Evolutionary conservation across 208 protist species (phyloP), one percentile per base, ranked within the genome.

Genomic region (Leishmania tarentolae): DNA sequence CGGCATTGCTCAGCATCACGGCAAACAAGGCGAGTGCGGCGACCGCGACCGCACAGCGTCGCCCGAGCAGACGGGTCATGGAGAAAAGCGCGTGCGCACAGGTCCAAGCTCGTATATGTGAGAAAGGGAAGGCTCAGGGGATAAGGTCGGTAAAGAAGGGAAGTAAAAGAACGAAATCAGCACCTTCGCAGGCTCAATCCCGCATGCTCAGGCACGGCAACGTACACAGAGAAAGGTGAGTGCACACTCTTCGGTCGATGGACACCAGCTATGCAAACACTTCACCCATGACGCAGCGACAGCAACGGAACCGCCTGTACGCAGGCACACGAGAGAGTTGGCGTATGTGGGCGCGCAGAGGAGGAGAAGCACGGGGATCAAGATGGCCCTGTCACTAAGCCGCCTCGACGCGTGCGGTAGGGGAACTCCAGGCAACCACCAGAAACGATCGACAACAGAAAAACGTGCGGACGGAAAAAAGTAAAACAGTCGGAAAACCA

Each of bases 1-100:
- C 61, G 15, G 78, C 81, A 2, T 76, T 44, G 35, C 56, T 63
- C 19, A 81, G 53, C 57, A 83, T 9, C 37, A 75, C 61, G 11
- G 37, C 74, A 40, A 79, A 69, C 17, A 83, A n/a, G 13, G 77
- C 65, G n/a, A 83, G 35, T 1, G 76, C n/a, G 37, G 80, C 63
- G 52, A 80, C 65, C n/a, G 84, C 9, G 37, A 77, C 84, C 52
- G 71, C 74, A 15, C 19, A 76, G 40, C 73, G 56, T 50, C 47
- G 59, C 21, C 63, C 68, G 57, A 35, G n/a, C 11, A 9, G 42
- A 56, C 21, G 31, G 28, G 3, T 31, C 76, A 81, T 81, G 31
- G 50, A 61, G 72, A 76, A 19, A 42, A 21, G 17, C 8, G 46
- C 9, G 69, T 53, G 2, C 44, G 28, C 28, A 11, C n/a, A 71